Conservation (phyloP, 768 basidiomycete species). For the Boletus fagicola region DNA sequence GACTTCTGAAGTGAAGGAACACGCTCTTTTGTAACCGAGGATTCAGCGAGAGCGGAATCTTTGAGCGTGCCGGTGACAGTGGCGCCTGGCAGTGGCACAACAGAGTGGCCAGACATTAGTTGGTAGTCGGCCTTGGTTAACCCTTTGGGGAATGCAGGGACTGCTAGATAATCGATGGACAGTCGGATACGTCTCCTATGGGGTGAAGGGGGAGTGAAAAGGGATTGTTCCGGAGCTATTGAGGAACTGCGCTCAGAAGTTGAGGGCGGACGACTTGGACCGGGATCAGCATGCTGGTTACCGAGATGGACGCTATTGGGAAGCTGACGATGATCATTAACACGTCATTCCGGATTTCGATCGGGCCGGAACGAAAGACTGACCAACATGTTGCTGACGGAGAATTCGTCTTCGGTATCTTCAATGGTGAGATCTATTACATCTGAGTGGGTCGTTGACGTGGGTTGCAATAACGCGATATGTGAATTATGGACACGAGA, state of each 20-base stretch:
- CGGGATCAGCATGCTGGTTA: neutral
- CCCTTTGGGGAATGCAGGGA: constrained; percentile 24
- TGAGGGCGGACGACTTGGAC: constrained; percentile 1
- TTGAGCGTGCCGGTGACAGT: neutral
- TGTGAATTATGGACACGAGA: constrained; percentile 4
- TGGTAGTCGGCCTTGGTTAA: constrained; percentile 22
- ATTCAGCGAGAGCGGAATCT: neutral
- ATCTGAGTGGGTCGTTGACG: constrained; percentile 2
- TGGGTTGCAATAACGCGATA: neutral
- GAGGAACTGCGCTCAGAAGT: constrained; percentile 9
- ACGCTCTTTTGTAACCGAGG: neutral
- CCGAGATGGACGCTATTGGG: neutral
- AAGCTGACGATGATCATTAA: constrained; percentile 4
- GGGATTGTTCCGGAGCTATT: constrained; percentile 14
- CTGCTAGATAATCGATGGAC: constrained; percentile 19
- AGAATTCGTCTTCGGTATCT: constrained; percentile 25
- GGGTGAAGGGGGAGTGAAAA: constrained; percentile 31
- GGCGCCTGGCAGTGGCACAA: neutral
- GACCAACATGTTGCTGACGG: constrained; percentile 12
- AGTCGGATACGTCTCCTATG: constrained; percentile 9
- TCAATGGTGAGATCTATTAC: constrained; percentile 24
- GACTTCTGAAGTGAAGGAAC: neutral
- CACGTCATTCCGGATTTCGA: neutral
- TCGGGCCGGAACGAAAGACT: constrained; percentile 12
- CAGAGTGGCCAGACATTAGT: neutral